Percentiles rank a stretch among this genome's conserved stretches.
These are phyloP conservation scores for Cicer chorassanicum DNA, from an alignment of 306 rosid species.

Conservation along the genomic window DNA sequence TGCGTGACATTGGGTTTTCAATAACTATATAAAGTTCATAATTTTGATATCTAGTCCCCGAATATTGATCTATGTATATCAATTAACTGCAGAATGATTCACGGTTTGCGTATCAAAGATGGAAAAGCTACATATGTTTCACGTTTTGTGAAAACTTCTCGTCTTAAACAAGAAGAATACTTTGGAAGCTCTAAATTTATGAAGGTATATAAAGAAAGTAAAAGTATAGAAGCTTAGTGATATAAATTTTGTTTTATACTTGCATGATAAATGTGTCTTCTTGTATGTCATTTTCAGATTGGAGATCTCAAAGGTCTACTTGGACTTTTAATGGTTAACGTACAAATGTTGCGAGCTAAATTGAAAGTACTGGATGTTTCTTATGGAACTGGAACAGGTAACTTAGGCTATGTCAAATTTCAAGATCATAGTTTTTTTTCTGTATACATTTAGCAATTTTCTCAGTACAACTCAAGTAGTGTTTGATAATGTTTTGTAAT, in stretches of 20 bases:
- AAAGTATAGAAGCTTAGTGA: slow-evolving; percentile 26
- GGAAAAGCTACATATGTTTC: slow-evolving; percentile 92
- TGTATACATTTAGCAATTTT: slow-evolving; percentile 21
- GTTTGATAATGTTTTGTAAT: background rate
- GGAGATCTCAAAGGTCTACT: slow-evolving; percentile 90
- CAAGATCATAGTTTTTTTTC: background rate
- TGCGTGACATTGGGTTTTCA: slow-evolving; percentile 47
- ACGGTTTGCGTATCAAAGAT: slow-evolving; percentile 92
- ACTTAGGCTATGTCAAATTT: slow-evolving; percentile 32
- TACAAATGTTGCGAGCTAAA: slow-evolving; percentile 81
- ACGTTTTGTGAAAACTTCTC: slow-evolving; percentile 82
- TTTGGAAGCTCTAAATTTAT: slow-evolving; percentile 87
- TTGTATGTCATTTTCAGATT: slow-evolving; percentile 56
- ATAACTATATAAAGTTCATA: slow-evolving; percentile 14
- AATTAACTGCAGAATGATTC: slow-evolving; percentile 78
- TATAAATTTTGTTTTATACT: slow-evolving; percentile 37
- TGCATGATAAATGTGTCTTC: slow-evolving; percentile 24
- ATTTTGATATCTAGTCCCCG: slow-evolving; percentile 19
- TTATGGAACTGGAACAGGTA: slow-evolving; percentile 80
- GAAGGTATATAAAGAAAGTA: slow-evolving; percentile 60
- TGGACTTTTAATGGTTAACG: slow-evolving; percentile 77
- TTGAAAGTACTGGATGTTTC: slow-evolving; percentile 80
- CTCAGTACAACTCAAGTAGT: slow-evolving; percentile 1
- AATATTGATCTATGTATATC: slow-evolving; percentile 28
- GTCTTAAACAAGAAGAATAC: slow-evolving; percentile 86